Percentiles rank a stretch among this genome's conserved stretches.
Evolutionary conservation across 164 flowering plant species (phyloP).

Genomic region (Chimonanthus salicifolius): DNA sequence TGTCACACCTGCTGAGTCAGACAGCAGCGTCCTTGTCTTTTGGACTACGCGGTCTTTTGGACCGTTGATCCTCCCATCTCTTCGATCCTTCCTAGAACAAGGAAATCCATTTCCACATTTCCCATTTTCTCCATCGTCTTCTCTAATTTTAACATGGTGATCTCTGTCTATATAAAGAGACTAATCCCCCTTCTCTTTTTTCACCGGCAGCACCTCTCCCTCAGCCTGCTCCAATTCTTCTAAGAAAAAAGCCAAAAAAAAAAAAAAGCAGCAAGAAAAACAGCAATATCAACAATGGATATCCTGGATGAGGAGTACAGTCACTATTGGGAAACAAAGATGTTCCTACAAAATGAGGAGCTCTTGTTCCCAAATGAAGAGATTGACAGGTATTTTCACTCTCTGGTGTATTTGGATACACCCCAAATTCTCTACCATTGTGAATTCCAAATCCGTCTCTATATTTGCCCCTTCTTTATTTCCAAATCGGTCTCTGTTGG

Average conservation of each 20-base stretch:
- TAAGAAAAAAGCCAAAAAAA: too few species aligned
- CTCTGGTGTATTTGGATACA: background rate
- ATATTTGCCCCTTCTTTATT: too few species aligned
- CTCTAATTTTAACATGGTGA: too few species aligned
- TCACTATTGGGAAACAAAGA: slow-evolving; percentile 21
- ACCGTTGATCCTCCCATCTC: background rate
- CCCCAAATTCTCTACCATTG: background rate
- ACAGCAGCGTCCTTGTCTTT: background rate
- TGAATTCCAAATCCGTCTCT: too few species aligned
- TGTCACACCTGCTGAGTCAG: background rate
- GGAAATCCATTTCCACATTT: background rate
- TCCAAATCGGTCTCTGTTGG: too few species aligned
- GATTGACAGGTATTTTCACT: slow-evolving; percentile 17
- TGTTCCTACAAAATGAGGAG: slow-evolving; percentile 24
- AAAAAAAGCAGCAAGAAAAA: background rate
- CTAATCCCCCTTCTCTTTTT: background rate
- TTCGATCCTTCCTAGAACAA: background rate
- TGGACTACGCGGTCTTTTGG: background rate
- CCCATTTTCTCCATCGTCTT: background rate
- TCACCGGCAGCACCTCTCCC: background rate
- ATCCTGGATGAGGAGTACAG: slow-evolving; percentile 18
- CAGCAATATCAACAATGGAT: slow-evolving; percentile 11
- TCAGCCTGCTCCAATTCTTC: background rate
- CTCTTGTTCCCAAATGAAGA: slow-evolving; percentile 24
- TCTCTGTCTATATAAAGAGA: too few species aligned